Conservation (phyloP, 1,139 yeast species). For the Candida labiduridarum region DNA sequence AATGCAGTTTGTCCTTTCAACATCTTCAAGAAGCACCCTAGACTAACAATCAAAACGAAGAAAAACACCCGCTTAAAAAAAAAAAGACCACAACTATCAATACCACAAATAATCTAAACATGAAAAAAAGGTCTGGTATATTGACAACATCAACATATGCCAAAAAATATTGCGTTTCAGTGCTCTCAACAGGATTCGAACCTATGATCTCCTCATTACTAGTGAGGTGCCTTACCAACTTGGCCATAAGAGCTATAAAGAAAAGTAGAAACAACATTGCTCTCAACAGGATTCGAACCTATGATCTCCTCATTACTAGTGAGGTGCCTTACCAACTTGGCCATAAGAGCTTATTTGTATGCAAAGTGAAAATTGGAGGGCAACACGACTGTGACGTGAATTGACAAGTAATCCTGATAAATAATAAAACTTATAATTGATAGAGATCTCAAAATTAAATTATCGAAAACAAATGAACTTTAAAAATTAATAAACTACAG, state of each 20-base stretch:
- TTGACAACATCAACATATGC: too few relatives aligned
- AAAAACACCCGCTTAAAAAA: neutral
- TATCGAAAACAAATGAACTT: slow-evolving; percentile 16
- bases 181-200: slow-evolving; percentile 69
- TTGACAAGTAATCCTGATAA: neutral
- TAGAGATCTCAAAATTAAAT: neutral
- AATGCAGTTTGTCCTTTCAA: slow-evolving; percentile 44
- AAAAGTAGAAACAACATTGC: slow-evolving; percentile 35
- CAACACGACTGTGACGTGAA: too few relatives aligned
- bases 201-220: slow-evolving; percentile 91
- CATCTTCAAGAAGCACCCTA: slow-evolving; percentile 8
- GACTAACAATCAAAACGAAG: neutral
- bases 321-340: slow-evolving; percentile 86
- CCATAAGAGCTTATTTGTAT: slow-evolving; percentile 4
- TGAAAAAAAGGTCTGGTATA: too few relatives aligned
- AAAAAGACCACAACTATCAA: too few relatives aligned
- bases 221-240: slow-evolving; percentile 93
- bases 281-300: slow-evolving; percentile 85
- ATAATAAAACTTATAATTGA: neutral
- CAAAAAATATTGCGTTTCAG: too few relatives aligned
- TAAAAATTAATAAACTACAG: slow-evolving; percentile 2
- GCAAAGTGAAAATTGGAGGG: neutral
- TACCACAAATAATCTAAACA: neutral
- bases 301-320: slow-evolving; percentile 91
- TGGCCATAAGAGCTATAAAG: slow-evolving; percentile 4